Evolutionary conservation across 805 yeast genomes (phyloP), one percentile per base, ranked within the genome.

Genomic region (Yamadazyma endophytica): DNA sequence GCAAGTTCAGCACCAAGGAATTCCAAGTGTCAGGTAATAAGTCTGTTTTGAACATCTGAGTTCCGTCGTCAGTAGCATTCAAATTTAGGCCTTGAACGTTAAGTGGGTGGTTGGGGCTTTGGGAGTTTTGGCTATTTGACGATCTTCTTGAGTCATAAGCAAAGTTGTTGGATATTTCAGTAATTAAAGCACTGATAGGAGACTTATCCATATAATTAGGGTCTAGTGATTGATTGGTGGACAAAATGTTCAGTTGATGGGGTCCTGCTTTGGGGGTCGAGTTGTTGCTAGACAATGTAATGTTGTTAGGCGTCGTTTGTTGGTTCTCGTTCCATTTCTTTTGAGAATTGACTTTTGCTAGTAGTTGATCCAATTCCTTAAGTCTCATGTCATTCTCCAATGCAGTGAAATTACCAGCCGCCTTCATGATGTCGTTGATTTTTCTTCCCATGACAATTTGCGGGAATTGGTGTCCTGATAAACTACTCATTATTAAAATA

Each of bases 401-500:
- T 11, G 40, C 40, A n/a, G 34, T 37, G 30, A 29, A 37, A 21
- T 37, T 37, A 7, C 40, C 40, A 4, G 40, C 37, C 8, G 15
- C 20, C 13, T 33, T 29, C 40, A 37, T 37, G 18, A 24, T 30
- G n/a, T 21, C 9, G 17, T 28, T 32, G 9, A 37, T 24, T 8
- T 33, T 20, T 16, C 35, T 32, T 9, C 36, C 40, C 3, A 28
- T 23, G 12, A 29, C 37, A 2, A 37, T 24, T 17, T 37, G 40
- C 4, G 29, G 25, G 15, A 28, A 26, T 5, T 24, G 29, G 13
- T 32, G 20, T 4, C 40, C 40, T 5, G 30, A 29, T 17, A 30
- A 19, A 19, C 32, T 20, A 17, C 32, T 32, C 27, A 59, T 43
- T 6, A 54, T 39, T 25, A 58, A 32, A 13, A 57, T 31, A 22